Percentiles rank a stretch among this genome's conserved stretches.
Conservation (phyloP, 805 yeast genomes). For the Barnettozyma californica region DNA sequence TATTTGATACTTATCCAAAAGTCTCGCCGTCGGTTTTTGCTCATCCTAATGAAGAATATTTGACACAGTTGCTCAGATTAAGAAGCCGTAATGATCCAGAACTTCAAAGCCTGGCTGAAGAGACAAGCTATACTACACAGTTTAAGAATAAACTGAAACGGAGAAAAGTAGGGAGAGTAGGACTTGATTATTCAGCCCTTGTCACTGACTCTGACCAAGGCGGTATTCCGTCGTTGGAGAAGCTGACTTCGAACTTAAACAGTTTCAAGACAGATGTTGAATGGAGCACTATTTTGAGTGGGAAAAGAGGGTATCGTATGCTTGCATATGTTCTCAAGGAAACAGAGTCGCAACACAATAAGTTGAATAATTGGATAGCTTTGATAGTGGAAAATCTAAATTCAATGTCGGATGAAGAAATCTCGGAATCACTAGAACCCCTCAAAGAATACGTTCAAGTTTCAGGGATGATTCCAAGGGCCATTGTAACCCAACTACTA, state of each 20-base stretch:
- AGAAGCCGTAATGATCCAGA: neutral
- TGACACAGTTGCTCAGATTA: slow-evolving; percentile 6
- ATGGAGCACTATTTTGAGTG: slow-evolving; percentile 10
- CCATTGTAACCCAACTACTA: slow-evolving; percentile 7
- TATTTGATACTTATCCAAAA: slow-evolving; percentile 23
- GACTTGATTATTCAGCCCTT: slow-evolving; percentile 6
- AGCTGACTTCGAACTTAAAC: slow-evolving; percentile 8
- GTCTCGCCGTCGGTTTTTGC: slow-evolving; percentile 24
- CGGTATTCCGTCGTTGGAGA: slow-evolving; percentile 4
- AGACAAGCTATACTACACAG: slow-evolving; percentile 8
- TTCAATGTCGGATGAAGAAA: neutral
- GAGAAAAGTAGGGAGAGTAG: slow-evolving; percentile 8
- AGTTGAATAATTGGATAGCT: slow-evolving; percentile 11
- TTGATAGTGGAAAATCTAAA: slow-evolving; percentile 9
- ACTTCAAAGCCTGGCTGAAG: slow-evolving; percentile 3
- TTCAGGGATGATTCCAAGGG: slow-evolving; percentile 8
- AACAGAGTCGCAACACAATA: neutral
- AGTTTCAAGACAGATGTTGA: slow-evolving; percentile 1
- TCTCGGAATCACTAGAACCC: slow-evolving; percentile 1
- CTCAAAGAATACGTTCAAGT: slow-evolving; percentile 7
- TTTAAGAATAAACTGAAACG: slow-evolving; percentile 15
- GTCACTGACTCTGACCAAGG: slow-evolving; percentile 3
- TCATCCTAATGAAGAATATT: slow-evolving; percentile 14
- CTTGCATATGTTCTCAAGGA: slow-evolving; percentile 7
- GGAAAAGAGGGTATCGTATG: slow-evolving; percentile 7